These are phyloP conservation scores for Biancaea sappan DNA, from an alignment of 306 rosid genomes.

Conservation along the genomic window DNA sequence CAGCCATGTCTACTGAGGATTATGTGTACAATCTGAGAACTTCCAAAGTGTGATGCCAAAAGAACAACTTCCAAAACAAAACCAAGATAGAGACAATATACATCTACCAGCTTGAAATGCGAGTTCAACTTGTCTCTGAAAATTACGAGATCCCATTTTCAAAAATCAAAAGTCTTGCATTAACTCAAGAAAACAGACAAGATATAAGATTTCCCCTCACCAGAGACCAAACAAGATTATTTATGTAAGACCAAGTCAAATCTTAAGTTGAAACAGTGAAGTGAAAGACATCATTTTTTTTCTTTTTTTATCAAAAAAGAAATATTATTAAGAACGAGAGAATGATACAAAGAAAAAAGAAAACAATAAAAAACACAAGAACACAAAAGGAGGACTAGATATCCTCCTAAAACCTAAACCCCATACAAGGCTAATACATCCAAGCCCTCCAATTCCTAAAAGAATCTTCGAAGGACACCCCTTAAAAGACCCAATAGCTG, in stretches of 20 bases:
- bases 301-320: too few relatives aligned
- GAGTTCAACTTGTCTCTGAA: conserved; percentile 17
- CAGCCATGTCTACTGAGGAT: neutral
- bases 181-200: conserved; percentile 14
- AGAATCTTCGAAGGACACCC: too few relatives aligned
- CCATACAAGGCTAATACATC: too few relatives aligned
- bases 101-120: conserved; percentile 6
- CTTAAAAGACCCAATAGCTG: too few relatives aligned
- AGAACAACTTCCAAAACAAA: neutral
- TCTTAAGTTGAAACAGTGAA: conserved; percentile 18
- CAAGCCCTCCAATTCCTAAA: too few relatives aligned
- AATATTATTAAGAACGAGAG: too few relatives aligned
- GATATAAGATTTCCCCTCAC: neutral
- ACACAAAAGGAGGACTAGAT: too few relatives aligned
- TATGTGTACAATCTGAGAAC: neutral
- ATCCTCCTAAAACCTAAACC: too few relatives aligned
- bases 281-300: neutral
- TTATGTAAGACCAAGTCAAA: conserved; percentile 27
- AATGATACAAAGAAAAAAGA: too few relatives aligned
- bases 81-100: neutral
- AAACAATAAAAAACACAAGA: too few relatives aligned
- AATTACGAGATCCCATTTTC: conserved; percentile 9
- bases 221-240: neutral
- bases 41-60: conserved; percentile 9
- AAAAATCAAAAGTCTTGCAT: neutral